These are phyloP conservation scores for Calonectria hawksworthii DNA, from an alignment of 2,329 filamentous ascomycete species.

Conservation along the genomic window DNA sequence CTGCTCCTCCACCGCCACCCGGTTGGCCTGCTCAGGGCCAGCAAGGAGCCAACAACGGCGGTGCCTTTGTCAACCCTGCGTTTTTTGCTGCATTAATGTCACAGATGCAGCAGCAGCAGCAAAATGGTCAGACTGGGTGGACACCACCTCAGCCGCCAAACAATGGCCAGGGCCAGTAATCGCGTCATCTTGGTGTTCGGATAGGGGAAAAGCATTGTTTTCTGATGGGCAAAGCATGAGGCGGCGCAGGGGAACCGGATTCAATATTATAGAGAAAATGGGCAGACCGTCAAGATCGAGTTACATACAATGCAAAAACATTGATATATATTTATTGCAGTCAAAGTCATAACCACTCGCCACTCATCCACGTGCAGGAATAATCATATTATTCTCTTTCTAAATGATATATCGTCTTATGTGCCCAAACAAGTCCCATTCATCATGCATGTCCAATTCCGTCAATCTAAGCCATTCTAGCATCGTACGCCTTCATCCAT, in stretches of 20 bases:
- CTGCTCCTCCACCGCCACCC: conserved; percentile 59
- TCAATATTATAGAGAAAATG: conserved; percentile 38
- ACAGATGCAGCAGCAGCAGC: conserved; percentile 57
- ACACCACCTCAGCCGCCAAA: conserved; percentile 48
- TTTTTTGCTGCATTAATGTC: conserved; percentile 66
- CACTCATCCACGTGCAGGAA: background rate
- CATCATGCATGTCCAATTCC: background rate
- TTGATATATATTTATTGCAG: background rate
- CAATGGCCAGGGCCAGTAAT: conserved; percentile 45
- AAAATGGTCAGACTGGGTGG: conserved; percentile 49
- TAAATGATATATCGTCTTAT: background rate
- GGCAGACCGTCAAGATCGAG: background rate
- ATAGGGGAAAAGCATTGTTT: conserved; percentile 12
- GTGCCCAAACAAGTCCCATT: background rate
- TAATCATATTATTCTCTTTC: background rate
- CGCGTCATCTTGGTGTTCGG: background rate
- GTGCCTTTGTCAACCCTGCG: conserved; percentile 69
- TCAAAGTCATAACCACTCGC: background rate
- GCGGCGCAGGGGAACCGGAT: conserved; percentile 34
- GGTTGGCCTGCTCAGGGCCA: conserved; percentile 52
- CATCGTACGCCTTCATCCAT: conserved; percentile 6
- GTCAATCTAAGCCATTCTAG: conserved; percentile 5
- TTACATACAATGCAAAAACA: background rate
- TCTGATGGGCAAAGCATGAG: conserved; percentile 17
- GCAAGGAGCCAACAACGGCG: conserved; percentile 50